phyloP scores from a whole-genome alignment of 768 basidiomycete species.

The Leccinum broughii region DNA sequence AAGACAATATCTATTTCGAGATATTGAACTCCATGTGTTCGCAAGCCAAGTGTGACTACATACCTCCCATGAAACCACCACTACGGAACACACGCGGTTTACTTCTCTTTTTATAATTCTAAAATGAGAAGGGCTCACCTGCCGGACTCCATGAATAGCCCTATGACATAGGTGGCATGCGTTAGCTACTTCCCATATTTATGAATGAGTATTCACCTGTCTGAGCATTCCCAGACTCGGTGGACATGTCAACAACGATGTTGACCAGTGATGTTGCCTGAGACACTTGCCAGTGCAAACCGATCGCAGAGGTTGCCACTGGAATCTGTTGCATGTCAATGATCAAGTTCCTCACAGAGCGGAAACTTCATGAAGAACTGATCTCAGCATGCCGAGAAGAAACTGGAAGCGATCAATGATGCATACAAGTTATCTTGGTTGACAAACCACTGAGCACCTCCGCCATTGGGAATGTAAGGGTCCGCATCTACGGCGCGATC shows the following conservation, averaged over 20 bases:
- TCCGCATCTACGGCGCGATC: constrained; percentile 53
- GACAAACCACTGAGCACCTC: constrained; percentile 25
- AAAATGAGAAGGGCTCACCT: constrained; percentile 26
- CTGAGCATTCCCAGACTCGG: constrained; percentile 57
- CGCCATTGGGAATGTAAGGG: constrained; percentile 64
- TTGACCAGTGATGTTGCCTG: constrained; percentile 76
- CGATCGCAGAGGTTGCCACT: constrained; percentile 54
- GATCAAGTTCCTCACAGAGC: constrained; percentile 71
- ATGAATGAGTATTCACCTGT: constrained; percentile 48
- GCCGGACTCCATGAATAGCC: constrained; percentile 80
- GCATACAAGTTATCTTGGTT: constrained; percentile 29
- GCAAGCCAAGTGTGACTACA: constrained; percentile 7
- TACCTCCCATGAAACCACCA: constrained; percentile 58
- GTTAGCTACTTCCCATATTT: neutral
- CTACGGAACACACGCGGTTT: constrained; percentile 15
- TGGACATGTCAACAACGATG: constrained; percentile 72
- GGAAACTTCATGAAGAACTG: constrained; percentile 44
- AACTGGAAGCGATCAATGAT: neutral
- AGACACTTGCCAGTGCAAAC: constrained; percentile 81
- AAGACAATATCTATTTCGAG: constrained; percentile 38
- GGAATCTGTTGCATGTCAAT: constrained; percentile 66
- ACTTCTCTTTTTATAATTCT: neutral
- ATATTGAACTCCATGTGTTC: neutral
- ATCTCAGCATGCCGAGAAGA: neutral
- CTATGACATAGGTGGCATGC: constrained; percentile 10